Base-by-base conservation (phyloP, 192 early-diverging fungal genomes). In the Phlyctochytrium bullatum region DNA sequence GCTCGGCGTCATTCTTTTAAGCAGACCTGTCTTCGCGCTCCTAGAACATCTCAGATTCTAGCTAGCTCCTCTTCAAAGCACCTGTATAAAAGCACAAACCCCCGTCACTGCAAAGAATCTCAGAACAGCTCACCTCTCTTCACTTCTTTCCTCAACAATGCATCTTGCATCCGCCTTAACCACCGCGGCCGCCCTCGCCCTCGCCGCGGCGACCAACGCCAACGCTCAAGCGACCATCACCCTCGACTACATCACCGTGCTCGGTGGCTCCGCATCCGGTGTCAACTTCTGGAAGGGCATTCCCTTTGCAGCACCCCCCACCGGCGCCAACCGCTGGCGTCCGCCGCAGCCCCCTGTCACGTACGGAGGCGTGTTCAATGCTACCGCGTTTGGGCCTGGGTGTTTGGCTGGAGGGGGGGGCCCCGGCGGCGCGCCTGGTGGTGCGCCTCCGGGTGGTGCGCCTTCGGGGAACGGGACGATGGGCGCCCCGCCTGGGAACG, bases 231-330 rank as follows among this genome's bases (percentile, higher is more conserved):
- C n/a, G n/a, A 47, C 20, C 40, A 20, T 47, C 40, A 47, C 6
- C 10, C 40, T 47, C 40, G 40, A 47, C 20, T 47, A 47, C 40
- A 47, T 47, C 40, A 47, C 40, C 40, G 40, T 47, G 40, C 6
- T 14, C 40, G 40, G 40, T 14, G 20, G 10, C 6, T 14, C 40
- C 40, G 6, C 40, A 47, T 47, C 40, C 6, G 6, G 10, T 6
- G 40, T 47, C 20, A 20, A 14, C 20, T 47, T 20, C 10, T 47
- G 40, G 40, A 47, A 47, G 20, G 82, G 83, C 1, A 85, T 85
- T 40, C 80, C 77, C 0, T 85, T 78, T 52, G 83, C 80, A 2
- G 58, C 75, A n/a, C 56, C 83, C 0, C 83, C 83, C 14, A 52
- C 75, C 1, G 75, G 68, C 0, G 28, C 72, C 1, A 67, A 77